Conservation (phyloP, 2,329 filamentous ascomycete species). For the Fusarium siculi region DNA sequence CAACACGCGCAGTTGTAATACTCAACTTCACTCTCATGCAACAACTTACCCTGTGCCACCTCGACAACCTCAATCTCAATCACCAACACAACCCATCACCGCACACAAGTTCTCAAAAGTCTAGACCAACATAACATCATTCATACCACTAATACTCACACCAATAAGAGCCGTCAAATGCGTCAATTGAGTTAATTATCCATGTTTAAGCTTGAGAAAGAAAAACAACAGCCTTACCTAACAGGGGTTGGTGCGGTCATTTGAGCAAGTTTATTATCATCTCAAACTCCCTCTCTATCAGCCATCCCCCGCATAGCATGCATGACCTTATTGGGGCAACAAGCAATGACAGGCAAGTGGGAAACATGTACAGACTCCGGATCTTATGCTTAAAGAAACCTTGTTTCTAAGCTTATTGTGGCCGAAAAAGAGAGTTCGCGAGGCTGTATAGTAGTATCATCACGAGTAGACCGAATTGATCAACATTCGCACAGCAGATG, state of each 20-base stretch:
- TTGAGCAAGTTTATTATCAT: conserved; percentile 55
- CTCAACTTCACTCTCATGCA: neutral
- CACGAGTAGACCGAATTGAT: neutral
- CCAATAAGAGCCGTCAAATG: neutral
- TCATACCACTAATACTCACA: neutral
- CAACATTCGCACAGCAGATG: neutral
- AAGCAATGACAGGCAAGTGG: neutral
- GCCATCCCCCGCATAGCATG: conserved; percentile 24
- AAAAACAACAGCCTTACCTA: neutral
- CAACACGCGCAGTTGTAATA: neutral
- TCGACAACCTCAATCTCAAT: neutral
- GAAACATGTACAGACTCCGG: neutral
- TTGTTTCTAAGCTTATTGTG: neutral
- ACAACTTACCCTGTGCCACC: conserved; percentile 17
- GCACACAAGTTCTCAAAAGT: neutral
- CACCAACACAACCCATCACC: neutral
- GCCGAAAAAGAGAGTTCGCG: neutral
- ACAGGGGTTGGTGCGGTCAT: conserved; percentile 48
- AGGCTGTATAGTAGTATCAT: neutral
- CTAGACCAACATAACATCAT: neutral
- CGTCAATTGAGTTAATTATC: neutral
- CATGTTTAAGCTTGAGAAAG: neutral
- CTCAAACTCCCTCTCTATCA: conserved; percentile 27
- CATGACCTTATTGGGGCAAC: neutral
- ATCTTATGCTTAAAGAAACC: neutral